Evolutionary conservation across 2,329 filamentous ascomycete species (phyloP).

Genomic region (Penicillium occitanis): DNA sequence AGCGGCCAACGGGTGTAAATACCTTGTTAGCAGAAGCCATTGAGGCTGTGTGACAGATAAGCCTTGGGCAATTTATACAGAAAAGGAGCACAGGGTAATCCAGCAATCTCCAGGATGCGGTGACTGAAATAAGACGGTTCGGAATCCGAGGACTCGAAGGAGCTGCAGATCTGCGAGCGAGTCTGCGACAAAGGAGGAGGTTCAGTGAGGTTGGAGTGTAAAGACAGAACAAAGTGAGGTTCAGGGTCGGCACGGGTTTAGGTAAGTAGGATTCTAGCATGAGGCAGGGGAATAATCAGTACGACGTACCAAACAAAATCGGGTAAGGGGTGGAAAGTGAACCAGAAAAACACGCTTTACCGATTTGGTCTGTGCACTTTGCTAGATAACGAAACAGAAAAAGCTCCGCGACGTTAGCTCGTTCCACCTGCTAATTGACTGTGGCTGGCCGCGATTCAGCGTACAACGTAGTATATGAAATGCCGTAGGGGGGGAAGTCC

Average conservation of each 20-base stretch:
- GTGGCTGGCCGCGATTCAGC: conserved; percentile 9
- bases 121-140: conserved; percentile 5
- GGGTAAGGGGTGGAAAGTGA: conserved; percentile 14
- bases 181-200: conserved; percentile 9
- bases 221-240: neutral
- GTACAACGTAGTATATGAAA: neutral
- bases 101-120: conserved; percentile 21
- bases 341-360: conserved; percentile 9
- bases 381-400: conserved; percentile 14
- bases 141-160: conserved; percentile 12
- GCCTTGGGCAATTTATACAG: conserved; percentile 14
- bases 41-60: conserved; percentile 15
- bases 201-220: neutral
- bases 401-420: conserved; percentile 8
- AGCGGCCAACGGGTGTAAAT: conserved; percentile 4
- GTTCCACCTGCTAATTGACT: conserved; percentile 12
- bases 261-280: conserved; percentile 3
- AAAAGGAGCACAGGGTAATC: neutral
- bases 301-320: conserved; percentile 14
- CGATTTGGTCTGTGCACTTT: conserved; percentile 14
- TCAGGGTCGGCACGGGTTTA: neutral
- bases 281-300: conserved; percentile 10
- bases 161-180: conserved; percentile 15
- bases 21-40: conserved; percentile 23
- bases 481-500: neutral